Base-by-base conservation (phyloP, 179 eudicot species). In the Beta lomatogona region DNA sequence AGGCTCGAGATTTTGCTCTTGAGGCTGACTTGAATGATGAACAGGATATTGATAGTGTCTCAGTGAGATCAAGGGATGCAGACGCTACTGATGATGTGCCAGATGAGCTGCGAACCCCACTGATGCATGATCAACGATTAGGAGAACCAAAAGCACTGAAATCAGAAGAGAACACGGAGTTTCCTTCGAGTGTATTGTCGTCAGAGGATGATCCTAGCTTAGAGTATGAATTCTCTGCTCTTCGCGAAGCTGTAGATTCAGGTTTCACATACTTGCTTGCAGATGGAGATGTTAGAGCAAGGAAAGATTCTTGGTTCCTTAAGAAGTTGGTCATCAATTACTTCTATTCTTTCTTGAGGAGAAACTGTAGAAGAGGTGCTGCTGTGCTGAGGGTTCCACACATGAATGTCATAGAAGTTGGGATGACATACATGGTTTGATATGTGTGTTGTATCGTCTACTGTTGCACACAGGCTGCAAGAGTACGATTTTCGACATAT, bases 231-330 rank as follows among this genome's bases (percentile, higher is more conserved):
- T 84, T 94, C 10, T 86, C 92, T 28, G 99, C 93, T n/a, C 89
- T 95, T 28, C 72, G 88, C 46, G 97, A 92, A 79, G 99, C 97
- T 36, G 92, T 84, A 2, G 90, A 90, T 18, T 91, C 97, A 0
- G 99, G 99, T n/a, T 92, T 94, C 64, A 94, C 99, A 3, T 94
- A 95, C 78, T 83, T 95, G 88, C 89, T 95, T 5, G 99, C 91
- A 15, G 90, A 90, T 69, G 96, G 92, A 19, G 92, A 91, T 63
- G 94, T 95, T 48, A 87, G 94, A 80, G 98, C 98, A 1, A 90
- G 87, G 82, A 95, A 95, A 81, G 86, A 91, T 60, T 94, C 98
- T 0, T 85, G 88, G 81, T 94, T 95, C 69, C 9, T 94, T 18
- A 95, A 95, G 92, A 95, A 95, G 78, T 83, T 95, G 77, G 86